phyloP scores from a whole-genome alignment of 2,329 filamentous ascomycete species.

The Fusarium falciforme region DNA sequence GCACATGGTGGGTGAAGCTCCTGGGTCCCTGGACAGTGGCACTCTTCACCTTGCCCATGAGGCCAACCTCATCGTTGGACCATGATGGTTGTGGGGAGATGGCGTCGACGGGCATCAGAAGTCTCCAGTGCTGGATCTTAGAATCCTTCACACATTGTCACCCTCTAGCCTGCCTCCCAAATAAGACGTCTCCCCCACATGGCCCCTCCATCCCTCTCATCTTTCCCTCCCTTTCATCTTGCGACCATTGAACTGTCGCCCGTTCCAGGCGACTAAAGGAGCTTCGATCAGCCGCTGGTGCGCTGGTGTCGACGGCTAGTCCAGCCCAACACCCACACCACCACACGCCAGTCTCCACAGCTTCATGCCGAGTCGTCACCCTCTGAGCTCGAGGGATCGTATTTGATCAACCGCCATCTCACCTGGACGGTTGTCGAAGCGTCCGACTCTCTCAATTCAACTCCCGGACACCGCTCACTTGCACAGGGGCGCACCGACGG shows the following conservation, averaged over 20 bases:
- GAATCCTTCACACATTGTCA: conserved; percentile 40
- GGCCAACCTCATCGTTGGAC: conserved; percentile 35
- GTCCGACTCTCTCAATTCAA: conserved; percentile 15
- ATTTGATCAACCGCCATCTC: conserved; percentile 31
- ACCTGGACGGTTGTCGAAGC: conserved; percentile 21
- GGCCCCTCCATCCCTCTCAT: conserved; percentile 46
- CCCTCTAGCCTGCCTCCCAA: conserved; percentile 39
- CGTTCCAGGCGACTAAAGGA: conserved; percentile 40
- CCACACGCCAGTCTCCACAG: conserved; percentile 43
- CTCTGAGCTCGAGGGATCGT: conserved; percentile 30
- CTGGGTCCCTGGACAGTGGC: conserved; percentile 14
- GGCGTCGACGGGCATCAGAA: conserved; percentile 37
- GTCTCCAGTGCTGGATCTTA: conserved; percentile 41
- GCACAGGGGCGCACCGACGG: conserved; percentile 10
- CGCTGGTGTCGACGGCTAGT: conserved; percentile 45
- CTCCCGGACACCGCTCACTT: conserved; percentile 4
- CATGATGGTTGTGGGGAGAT: conserved; percentile 44
- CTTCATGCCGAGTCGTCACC: conserved; percentile 37
- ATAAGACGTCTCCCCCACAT: conserved; percentile 48
- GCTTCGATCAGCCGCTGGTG: conserved; percentile 45
- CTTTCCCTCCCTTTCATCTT: conserved; percentile 39
- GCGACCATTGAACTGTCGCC: conserved; percentile 40
- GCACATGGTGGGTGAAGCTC: conserved; percentile 36
- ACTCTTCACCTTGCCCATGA: conserved; percentile 37
- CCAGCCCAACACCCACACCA: conserved; percentile 42